A percentile compares a stretch with the other conserved stretches of the same genome.
Conservation (phyloP, 192 early-diverging fungal genomes). For the Podila epigama region DNA sequence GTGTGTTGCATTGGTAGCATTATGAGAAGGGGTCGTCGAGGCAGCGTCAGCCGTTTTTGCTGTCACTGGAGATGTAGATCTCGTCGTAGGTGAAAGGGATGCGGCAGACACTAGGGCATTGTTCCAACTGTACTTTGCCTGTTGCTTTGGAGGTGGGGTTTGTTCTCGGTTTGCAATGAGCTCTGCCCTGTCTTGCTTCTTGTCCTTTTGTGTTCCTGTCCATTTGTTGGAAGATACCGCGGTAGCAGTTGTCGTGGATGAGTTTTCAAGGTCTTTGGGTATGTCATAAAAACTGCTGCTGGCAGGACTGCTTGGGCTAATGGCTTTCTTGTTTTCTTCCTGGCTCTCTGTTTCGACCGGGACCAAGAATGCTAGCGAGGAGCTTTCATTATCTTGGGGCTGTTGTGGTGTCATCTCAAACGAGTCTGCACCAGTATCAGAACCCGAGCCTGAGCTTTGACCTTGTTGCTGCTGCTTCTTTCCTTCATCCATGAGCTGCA, state of each 20-base stretch:
- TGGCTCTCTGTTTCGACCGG: too few relatives aligned
- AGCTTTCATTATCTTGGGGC: too few relatives aligned
- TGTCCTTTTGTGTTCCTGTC: not conserved
- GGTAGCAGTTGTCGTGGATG: too few relatives aligned
- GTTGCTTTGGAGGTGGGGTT: conserved; percentile 11
- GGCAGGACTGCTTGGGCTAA: too few relatives aligned
- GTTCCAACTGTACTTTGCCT: not conserved
- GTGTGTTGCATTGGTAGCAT: not conserved
- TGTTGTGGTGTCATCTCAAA: not conserved
- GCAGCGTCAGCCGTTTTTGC: too few relatives aligned
- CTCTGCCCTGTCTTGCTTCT: conserved; percentile 6
- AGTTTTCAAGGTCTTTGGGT: conserved; percentile 9
- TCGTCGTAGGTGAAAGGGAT: not conserved
- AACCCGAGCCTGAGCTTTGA: too few relatives aligned
- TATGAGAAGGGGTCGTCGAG: not conserved
- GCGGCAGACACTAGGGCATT: not conserved
- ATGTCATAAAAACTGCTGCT: conserved; percentile 9
- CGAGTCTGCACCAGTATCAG: not conserved
- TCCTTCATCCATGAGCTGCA: conserved; percentile 21
- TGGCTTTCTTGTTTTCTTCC: too few relatives aligned
- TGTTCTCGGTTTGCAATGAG: conserved; percentile 8
- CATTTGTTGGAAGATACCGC: too few relatives aligned
- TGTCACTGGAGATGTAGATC: not conserved
- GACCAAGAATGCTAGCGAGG: too few relatives aligned
- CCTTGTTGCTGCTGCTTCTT: too few relatives aligned